Evolutionary conservation across 2,329 filamentous ascomycete genomes (phyloP).

Genomic region (Samsoniella hepiali): DNA sequence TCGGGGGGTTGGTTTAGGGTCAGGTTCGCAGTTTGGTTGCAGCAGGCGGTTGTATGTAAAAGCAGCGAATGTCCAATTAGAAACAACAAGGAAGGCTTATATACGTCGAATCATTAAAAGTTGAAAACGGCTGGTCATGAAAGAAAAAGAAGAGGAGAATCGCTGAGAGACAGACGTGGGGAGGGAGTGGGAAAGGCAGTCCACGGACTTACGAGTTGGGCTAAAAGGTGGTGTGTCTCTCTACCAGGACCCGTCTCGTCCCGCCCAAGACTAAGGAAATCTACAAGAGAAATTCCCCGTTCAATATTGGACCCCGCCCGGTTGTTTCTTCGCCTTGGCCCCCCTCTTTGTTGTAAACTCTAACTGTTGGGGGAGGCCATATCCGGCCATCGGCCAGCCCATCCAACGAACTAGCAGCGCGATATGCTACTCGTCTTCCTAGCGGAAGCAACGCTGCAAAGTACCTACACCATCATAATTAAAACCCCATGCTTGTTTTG

Average conservation of each 20-base stretch:
- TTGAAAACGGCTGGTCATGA: not conserved
- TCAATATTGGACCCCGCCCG: constrained; percentile 1
- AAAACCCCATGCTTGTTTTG: not conserved
- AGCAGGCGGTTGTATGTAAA: not conserved
- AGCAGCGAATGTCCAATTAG: not conserved
- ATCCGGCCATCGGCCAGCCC: not conserved
- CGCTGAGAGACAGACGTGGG: not conserved
- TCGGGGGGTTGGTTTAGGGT: too few relatives aligned
- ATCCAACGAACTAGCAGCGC: too few relatives aligned
- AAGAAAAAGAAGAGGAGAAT: not conserved
- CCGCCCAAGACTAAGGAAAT: not conserved
- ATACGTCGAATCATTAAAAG: not conserved
- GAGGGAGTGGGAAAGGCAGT: constrained; percentile 1
- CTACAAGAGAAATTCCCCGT: not conserved
- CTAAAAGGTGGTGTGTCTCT: not conserved
- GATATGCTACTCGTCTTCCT: too few relatives aligned
- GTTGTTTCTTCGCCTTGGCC: not conserved
- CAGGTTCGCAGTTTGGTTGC: too few relatives aligned
- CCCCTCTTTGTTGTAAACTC: not conserved
- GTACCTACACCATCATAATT: not conserved
- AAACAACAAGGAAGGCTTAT: not conserved
- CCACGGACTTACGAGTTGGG: not conserved
- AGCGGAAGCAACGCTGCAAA: too few relatives aligned
- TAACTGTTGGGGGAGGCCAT: not conserved
- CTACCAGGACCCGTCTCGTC: not conserved